phyloP scores from a whole-genome alignment of 495 filamentous ascomycete genomes.

The Oleoguttula mirabilis region DNA sequence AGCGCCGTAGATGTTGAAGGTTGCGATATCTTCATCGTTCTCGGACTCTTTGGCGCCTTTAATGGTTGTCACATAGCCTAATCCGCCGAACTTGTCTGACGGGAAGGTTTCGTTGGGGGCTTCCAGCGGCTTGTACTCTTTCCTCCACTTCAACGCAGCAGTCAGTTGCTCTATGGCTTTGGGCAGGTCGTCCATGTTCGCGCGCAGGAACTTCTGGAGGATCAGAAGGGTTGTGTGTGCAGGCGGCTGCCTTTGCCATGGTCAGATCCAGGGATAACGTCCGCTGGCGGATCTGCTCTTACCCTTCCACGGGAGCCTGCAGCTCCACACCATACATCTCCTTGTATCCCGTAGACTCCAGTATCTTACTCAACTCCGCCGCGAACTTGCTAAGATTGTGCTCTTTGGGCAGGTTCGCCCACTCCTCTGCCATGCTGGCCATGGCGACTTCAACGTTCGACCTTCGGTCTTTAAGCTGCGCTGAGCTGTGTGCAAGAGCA shows the following conservation, averaged over 20 bases:
- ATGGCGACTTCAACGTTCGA: too few species aligned
- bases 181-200: conserved; percentile 62
- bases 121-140: conserved; percentile 42
- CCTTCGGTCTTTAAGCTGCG: too few species aligned
- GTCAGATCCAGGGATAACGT: conserved; percentile 12
- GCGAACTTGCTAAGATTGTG: conserved; percentile 24
- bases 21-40: conserved; percentile 41
- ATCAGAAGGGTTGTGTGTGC: conserved; percentile 67
- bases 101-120: conserved; percentile 36
- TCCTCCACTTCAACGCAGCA: conserved; percentile 70
- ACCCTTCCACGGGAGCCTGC: neutral
- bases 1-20: conserved; percentile 80
- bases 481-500: too few species aligned
- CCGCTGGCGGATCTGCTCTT: too few species aligned
- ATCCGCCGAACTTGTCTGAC: conserved; percentile 43
- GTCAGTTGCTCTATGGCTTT: conserved; percentile 63
- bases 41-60: conserved; percentile 29
- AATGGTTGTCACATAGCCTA: conserved; percentile 44
- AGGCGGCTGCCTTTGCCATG: conserved; percentile 20
- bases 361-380: conserved; percentile 28
- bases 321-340: conserved; percentile 67
- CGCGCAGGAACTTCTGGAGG: conserved; percentile 81
- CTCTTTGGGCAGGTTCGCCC: conserved; percentile 5
- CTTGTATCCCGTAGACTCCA: conserved; percentile 40
- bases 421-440: too few species aligned